Evolutionary conservation across 1,284 basidiomycete genomes (phyloP).

Genomic region (Porphyrellus sp.): DNA sequence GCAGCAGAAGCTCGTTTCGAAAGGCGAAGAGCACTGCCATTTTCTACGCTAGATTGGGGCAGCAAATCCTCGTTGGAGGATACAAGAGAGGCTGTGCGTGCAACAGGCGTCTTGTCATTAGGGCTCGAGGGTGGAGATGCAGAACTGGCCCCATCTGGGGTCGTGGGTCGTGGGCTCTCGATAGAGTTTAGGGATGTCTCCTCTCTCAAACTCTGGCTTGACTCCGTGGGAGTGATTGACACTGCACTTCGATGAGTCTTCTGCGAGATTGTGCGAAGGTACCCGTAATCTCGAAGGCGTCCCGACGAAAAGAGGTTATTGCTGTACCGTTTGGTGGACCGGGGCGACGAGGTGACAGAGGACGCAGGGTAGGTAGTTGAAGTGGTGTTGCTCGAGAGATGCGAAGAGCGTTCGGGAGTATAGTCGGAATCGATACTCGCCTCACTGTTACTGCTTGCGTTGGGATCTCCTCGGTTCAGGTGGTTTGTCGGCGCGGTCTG

Average conservation of each 20-base stretch:
- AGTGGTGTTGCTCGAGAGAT: conserved; percentile 43
- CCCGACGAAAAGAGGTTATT: conserved; percentile 82
- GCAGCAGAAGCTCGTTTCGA: conserved; percentile 66
- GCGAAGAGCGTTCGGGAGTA: conserved; percentile 42
- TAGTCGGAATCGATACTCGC: conserved; percentile 39
- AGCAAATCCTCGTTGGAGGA: conserved; percentile 29
- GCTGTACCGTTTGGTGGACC: conserved; percentile 66
- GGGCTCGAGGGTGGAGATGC: conserved; percentile 50
- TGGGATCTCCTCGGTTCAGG: conserved; percentile 23
- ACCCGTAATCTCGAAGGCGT: conserved; percentile 66
- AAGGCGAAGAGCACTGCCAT: conserved; percentile 29
- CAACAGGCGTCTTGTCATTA: conserved; percentile 42
- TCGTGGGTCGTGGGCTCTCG: conserved; percentile 46
- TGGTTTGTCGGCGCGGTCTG: conserved; percentile 32
- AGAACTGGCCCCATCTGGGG: conserved; percentile 48
- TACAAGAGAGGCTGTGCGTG: conserved; percentile 41
- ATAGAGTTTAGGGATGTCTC: conserved; percentile 45
- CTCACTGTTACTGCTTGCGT: conserved; percentile 30
- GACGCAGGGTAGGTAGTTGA: conserved; percentile 41
- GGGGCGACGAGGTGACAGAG: conserved; percentile 46
- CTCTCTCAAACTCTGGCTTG: conserved; percentile 41
- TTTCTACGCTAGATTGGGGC: conserved; percentile 22
- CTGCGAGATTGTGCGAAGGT: conserved; percentile 55
- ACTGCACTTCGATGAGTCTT: conserved; percentile 46
- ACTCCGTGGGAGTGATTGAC: conserved; percentile 52